phyloP scores from a whole-genome alignment of 2,329 filamentous ascomycete genomes.

The Leptographium galeiforme region DNA sequence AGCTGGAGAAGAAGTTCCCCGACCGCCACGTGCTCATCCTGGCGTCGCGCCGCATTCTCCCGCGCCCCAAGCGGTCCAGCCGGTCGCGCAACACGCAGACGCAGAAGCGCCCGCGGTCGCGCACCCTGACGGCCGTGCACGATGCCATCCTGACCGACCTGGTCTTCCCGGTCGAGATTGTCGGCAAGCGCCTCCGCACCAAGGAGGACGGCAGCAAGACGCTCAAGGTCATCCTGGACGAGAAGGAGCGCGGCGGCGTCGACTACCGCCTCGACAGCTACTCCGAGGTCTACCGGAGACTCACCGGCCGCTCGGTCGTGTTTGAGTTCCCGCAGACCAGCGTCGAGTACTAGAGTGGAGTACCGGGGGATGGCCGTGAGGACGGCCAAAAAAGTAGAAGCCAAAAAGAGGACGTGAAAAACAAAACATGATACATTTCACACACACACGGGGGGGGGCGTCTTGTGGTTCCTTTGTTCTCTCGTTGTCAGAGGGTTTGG shows the following conservation, averaged over 20 bases:
- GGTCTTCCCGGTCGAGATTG: constrained; percentile 99
- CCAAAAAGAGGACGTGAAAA: constrained; percentile 1
- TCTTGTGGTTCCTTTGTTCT: too few species aligned
- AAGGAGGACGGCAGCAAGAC: constrained; percentile 98
- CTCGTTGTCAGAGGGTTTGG: too few species aligned
- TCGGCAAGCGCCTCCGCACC: constrained; percentile 96
- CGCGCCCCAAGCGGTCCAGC: constrained; percentile 95
- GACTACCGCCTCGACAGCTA: constrained; percentile 99
- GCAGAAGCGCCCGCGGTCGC: constrained; percentile 96
- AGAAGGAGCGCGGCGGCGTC: constrained; percentile 99
- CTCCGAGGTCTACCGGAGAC: constrained; percentile 96
- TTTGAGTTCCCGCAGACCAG: constrained; percentile 95
- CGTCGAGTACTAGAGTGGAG: constrained; percentile 58
- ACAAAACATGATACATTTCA: constrained; percentile 5
- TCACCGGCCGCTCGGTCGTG: constrained; percentile 90
- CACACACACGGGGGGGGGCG: too few species aligned
- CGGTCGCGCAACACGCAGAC: constrained; percentile 91
- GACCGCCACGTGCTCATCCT: constrained; percentile 99
- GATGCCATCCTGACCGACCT: constrained; percentile 96
- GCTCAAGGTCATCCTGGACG: constrained; percentile 97
- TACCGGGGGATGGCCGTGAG: not conserved
- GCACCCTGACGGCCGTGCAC: constrained; percentile 97
- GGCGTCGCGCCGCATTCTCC: constrained; percentile 95
- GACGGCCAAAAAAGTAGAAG: not conserved
- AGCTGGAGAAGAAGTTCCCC: constrained; percentile 99